A percentile compares a stretch with the other conserved stretches of the same genome.
Conservation (phyloP, 2,329 filamentous ascomycete species). For the Leptographium radiaticola region DNA sequence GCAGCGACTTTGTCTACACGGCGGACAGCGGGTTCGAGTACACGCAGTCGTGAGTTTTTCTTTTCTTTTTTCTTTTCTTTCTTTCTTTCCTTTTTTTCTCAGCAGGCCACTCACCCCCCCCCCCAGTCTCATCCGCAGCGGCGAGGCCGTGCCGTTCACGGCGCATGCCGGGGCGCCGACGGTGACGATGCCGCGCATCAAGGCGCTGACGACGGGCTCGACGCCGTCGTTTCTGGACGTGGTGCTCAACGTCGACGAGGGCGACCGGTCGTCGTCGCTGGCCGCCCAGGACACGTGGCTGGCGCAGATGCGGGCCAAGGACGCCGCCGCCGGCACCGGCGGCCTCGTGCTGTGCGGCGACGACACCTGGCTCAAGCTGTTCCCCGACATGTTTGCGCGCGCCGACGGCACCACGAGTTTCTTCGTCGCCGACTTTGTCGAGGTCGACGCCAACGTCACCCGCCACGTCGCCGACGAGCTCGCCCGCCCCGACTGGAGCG, state of each 20-base stretch:
- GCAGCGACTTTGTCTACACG: conserved; percentile 90
- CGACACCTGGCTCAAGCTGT: conserved; percentile 96
- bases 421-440: conserved; percentile 95
- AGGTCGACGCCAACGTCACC: conserved; percentile 96
- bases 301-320: conserved; percentile 71
- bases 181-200: conserved; percentile 95
- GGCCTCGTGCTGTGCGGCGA: conserved; percentile 93
- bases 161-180: conserved; percentile 93
- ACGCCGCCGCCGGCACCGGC: conserved; percentile 29
- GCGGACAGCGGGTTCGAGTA: conserved; percentile 69
- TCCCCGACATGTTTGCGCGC: conserved; percentile 76
- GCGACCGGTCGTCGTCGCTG: conserved; percentile 78
- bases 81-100: not conserved
- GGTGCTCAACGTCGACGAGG: conserved; percentile 92
- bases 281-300: conserved; percentile 91
- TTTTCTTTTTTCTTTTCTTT: not conserved
- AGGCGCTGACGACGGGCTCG: conserved; percentile 92
- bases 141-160: conserved; percentile 81
- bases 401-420: conserved; percentile 93
- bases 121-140: conserved; percentile 67
- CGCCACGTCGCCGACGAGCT: conserved; percentile 74
- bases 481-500: conserved; percentile 69
- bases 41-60: conserved; percentile 61
- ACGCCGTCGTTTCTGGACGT: conserved; percentile 97
- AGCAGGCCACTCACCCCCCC: not conserved